Evolutionary conservation across 495 filamentous ascomycete genomes (phyloP).

Genomic region (Penicillium malachiteum): DNA sequence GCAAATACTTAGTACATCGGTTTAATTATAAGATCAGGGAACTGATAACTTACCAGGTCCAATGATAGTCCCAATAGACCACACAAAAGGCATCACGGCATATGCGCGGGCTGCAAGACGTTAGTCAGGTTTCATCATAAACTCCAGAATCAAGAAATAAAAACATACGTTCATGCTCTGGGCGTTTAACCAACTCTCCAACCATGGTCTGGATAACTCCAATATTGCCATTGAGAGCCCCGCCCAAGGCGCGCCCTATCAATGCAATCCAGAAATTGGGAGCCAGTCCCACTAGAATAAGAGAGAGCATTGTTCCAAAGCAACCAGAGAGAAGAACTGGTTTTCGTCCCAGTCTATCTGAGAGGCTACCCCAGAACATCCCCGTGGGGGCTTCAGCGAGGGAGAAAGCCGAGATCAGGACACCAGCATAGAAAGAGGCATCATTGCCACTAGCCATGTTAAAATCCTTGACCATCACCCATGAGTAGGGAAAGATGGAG

Average conservation of each 20-base stretch:
- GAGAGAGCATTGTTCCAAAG: conserved; percentile 72
- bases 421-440: conserved; percentile 80
- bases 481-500: conserved; percentile 86
- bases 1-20: conserved; percentile 19
- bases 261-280: conserved; percentile 77
- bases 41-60: conserved; percentile 54
- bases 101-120: conserved; percentile 63
- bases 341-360: conserved; percentile 80
- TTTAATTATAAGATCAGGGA: neutral
- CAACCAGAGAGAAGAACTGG: conserved; percentile 79
- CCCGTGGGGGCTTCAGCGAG: conserved; percentile 78
- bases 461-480: conserved; percentile 75
- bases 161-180: conserved; percentile 77
- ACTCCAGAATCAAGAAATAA: neutral
- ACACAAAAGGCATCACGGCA: conserved; percentile 85
- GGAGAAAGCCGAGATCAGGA: conserved; percentile 82
- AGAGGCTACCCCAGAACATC: conserved; percentile 81
- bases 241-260: conserved; percentile 70
- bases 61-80: conserved; percentile 81
- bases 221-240: conserved; percentile 82
- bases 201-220: conserved; percentile 94
- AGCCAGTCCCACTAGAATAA: conserved; percentile 81
- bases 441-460: conserved; percentile 63
- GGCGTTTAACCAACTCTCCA: conserved; percentile 72
- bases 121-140: no score